Conservation (phyloP, 371 early-diverging fungal species). For the Choanephora cucurbitarum region DNA sequence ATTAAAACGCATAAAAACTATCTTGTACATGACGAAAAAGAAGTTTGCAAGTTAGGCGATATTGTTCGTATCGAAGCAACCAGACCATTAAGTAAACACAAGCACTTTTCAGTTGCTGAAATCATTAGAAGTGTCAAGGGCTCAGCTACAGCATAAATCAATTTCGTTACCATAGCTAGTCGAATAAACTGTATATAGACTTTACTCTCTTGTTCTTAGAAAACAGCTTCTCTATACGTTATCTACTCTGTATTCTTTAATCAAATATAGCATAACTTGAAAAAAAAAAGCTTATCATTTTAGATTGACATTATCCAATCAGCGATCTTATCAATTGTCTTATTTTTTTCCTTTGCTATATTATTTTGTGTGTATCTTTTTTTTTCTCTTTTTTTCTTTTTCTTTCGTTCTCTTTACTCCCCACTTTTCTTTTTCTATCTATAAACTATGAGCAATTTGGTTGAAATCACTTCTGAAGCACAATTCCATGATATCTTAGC, state of each 20-base stretch:
- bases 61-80: conserved; percentile 92
- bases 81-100: conserved; percentile 84
- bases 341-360: no score
- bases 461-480: conserved; percentile 45
- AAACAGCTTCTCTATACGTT: no score
- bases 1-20: conserved; percentile 82
- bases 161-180: background rate
- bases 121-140: conserved; percentile 60
- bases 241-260: no score
- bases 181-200: background rate
- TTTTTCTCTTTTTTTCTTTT: background rate
- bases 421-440: background rate
- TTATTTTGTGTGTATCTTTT: background rate
- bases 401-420: conserved; percentile 1
- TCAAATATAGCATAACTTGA: no score
- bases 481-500: conserved; percentile 35
- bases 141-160: conserved; percentile 1
- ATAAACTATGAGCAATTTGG: conserved; percentile 29
- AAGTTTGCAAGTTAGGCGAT: conserved; percentile 85
- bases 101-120: conserved; percentile 87
- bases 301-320: no score
- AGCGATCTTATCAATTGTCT: no score
- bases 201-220: no score
- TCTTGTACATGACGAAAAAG: conserved; percentile 88
- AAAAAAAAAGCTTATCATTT: no score